Percentiles rank a stretch among this genome's conserved stretches.
Conservation (phyloP, 352 stramenopile genomes). For the Pythium biforme region DNA sequence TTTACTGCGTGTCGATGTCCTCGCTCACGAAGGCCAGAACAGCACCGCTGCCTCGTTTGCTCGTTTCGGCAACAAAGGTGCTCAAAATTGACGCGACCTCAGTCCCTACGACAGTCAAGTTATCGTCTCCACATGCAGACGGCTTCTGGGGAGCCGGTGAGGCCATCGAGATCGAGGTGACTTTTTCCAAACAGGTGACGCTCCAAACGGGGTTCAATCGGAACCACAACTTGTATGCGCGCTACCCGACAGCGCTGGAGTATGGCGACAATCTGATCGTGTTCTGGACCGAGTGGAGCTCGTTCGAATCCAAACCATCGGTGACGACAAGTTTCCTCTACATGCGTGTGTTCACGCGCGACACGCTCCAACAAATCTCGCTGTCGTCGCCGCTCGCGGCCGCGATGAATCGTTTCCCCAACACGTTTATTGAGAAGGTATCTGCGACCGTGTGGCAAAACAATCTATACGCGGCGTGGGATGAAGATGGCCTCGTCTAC, state of each 20-base stretch:
- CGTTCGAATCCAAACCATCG: conserved; percentile 21
- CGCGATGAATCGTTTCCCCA: conserved; percentile 44
- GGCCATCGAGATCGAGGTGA: conserved; percentile 64
- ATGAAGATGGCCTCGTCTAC: conserved; percentile 59
- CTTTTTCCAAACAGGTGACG: conserved; percentile 63
- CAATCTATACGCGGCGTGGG: conserved; percentile 63
- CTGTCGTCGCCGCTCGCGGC: conserved; percentile 18
- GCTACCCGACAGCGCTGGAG: conserved; percentile 38
- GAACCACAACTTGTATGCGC: conserved; percentile 53
- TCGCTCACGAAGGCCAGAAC: conserved; percentile 32
- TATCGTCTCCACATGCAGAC: conserved; percentile 50
- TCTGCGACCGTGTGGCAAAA: conserved; percentile 42
- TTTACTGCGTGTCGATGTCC: conserved; percentile 52
- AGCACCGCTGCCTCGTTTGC: conserved; percentile 34
- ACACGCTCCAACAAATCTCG: conserved; percentile 34
- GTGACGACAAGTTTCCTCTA: conserved; percentile 53
- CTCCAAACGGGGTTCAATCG: conserved; percentile 60
- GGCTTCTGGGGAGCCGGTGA: conserved; percentile 60
- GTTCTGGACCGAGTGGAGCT: conserved; percentile 65
- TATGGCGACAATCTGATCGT: conserved; percentile 50
- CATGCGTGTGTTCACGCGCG: conserved; percentile 45
- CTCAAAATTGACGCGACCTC: conserved; percentile 55
- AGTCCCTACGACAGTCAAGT: conserved; percentile 52
- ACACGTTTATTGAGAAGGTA: conserved; percentile 55
- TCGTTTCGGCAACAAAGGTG: conserved; percentile 29